Conservation (phyloP, 148 eudicot species). For the Heliosperma pusillum region DNA sequence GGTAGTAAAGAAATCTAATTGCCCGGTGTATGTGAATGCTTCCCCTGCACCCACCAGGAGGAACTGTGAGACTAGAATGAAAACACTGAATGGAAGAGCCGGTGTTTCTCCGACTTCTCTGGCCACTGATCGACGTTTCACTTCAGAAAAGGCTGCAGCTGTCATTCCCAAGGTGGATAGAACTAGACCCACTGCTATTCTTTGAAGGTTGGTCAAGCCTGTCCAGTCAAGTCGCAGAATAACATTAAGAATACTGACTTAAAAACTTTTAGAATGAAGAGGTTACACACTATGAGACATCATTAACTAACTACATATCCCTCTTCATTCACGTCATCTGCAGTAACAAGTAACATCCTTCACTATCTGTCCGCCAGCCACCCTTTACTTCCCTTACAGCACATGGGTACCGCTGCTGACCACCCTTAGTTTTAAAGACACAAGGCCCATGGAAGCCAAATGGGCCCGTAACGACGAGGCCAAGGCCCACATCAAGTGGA, state of each 20-base stretch:
- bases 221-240: slow-evolving; percentile 1
- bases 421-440: too few relatives aligned
- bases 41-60: slow-evolving; percentile 64
- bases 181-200: slow-evolving; percentile 49
- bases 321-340: too few relatives aligned
- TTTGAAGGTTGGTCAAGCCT: slow-evolving; percentile 61
- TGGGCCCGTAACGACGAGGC: too few relatives aligned
- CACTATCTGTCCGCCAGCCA: too few relatives aligned
- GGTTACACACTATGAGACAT: not conserved
- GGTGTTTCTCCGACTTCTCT: slow-evolving; percentile 17
- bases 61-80: slow-evolving; percentile 59
- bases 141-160: slow-evolving; percentile 48
- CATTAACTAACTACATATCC: too few relatives aligned
- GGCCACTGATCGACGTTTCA: slow-evolving; percentile 40
- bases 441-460: too few relatives aligned
- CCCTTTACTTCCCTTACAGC: too few relatives aligned
- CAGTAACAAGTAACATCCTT: too few relatives aligned
- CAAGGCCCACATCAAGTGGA: too few relatives aligned
- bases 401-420: too few relatives aligned
- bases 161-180: slow-evolving; percentile 60
- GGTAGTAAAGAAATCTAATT: slow-evolving; percentile 69
- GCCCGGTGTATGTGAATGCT: slow-evolving; percentile 74
- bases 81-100: slow-evolving; percentile 53
- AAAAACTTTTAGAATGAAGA: not conserved
- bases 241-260: not conserved